A percentile compares a stretch with the other conserved stretches of the same genome.
phyloP scores from a whole-genome alignment of 2,329 filamentous ascomycete genomes.

The Monilinia vaccinii-corymbosi region DNA sequence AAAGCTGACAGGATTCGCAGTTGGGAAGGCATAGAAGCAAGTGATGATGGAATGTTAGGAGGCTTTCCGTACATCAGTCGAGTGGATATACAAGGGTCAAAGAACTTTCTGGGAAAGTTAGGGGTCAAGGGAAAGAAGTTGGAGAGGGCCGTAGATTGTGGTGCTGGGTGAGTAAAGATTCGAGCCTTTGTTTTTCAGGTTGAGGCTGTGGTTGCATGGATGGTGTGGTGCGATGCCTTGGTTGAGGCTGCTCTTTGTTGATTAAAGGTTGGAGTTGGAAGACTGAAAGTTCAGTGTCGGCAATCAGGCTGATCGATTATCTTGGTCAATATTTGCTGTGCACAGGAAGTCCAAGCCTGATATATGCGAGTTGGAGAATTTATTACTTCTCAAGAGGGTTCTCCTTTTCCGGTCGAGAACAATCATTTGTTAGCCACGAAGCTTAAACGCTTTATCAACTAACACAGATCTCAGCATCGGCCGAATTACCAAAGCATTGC shows the following conservation, averaged over 20 bases:
- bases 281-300: background rate
- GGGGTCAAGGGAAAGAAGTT: constrained; percentile 33
- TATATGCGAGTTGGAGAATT: no score
- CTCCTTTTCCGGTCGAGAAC: background rate
- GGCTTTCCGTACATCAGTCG: constrained; percentile 59
- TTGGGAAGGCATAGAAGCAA: constrained; percentile 42
- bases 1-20: background rate
- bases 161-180: constrained; percentile 30
- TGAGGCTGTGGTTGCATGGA: background rate
- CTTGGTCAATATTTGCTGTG: no score
- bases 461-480: constrained; percentile 54
- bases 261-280: background rate
- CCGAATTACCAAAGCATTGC: constrained; percentile 67
- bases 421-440: background rate
- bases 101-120: constrained; percentile 60
- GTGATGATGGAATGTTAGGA: constrained; percentile 70
- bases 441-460: background rate
- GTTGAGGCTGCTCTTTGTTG: background rate
- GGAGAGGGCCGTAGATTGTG: constrained; percentile 32
- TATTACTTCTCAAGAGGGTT: no score
- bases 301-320: no score
- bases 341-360: no score
- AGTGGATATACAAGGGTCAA: constrained; percentile 62
- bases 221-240: background rate
- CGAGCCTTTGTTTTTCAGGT: background rate